A percentile compares a stretch with the other conserved stretches of the same genome.
Conservation (phyloP, 805 yeast species). For the Cyberlindnera suaveolens region DNA sequence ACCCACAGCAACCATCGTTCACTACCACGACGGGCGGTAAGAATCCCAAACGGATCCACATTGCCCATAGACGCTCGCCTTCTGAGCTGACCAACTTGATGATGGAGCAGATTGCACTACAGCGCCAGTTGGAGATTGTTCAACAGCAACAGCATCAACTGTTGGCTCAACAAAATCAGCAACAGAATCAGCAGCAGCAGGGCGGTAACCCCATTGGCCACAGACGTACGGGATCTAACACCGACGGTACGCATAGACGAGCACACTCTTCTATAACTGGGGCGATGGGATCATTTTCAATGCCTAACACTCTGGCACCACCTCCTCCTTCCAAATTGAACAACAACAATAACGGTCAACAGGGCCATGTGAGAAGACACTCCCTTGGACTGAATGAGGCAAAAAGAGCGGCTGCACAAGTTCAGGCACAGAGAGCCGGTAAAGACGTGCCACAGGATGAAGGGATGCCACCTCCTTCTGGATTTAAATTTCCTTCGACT, state of each 20-base stretch:
- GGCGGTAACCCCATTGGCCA: not conserved
- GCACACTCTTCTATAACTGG: slow-evolving; percentile 39
- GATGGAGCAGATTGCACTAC: slow-evolving; percentile 83
- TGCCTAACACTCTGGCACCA: slow-evolving; percentile 19
- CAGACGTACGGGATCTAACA: not conserved
- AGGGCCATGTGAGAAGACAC: slow-evolving; percentile 87
- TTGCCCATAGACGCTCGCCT: slow-evolving; percentile 97
- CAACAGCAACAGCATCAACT: slow-evolving; percentile 91
- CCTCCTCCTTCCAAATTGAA: slow-evolving; percentile 24
- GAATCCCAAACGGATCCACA: slow-evolving; percentile 63
- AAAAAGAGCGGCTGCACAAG: slow-evolving; percentile 92
- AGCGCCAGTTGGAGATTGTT: slow-evolving; percentile 86
- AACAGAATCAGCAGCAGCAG: slow-evolving; percentile 26
- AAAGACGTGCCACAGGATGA: slow-evolving; percentile 16
- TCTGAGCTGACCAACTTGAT: slow-evolving; percentile 87
- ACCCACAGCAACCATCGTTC: slow-evolving; percentile 16
- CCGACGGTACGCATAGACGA: slow-evolving; percentile 36
- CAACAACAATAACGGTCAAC: slow-evolving; percentile 1
- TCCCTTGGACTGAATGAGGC: slow-evolving; percentile 91
- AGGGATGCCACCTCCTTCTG: slow-evolving; percentile 27
- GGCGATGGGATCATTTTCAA: slow-evolving; percentile 27
- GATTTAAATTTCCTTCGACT: slow-evolving; percentile 53
- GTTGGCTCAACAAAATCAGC: slow-evolving; percentile 48
- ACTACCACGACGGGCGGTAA: slow-evolving; percentile 33
- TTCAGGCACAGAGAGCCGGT: slow-evolving; percentile 60